Percentiles rank a stretch among this genome's conserved stretches.
These are phyloP conservation scores for Aotearoamyces nothofagi DNA, from an alignment of 2,329 filamentous ascomycete species.

Conservation along the genomic window DNA sequence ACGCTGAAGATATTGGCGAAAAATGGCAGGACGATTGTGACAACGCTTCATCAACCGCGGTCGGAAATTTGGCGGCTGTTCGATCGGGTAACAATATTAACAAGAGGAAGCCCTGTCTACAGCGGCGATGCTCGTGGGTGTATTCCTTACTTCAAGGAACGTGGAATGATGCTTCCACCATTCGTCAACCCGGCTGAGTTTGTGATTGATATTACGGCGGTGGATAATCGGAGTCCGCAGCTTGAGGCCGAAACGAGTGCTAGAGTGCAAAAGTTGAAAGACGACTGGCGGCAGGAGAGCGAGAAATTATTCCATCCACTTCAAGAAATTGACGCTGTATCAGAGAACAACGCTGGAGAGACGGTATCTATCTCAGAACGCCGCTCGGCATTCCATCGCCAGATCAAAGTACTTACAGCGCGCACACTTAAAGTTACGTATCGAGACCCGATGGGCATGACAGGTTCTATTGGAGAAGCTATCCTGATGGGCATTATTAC, in stretches of 20 bases:
- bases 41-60: conserved; percentile 67
- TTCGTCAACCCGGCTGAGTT: conserved; percentile 69
- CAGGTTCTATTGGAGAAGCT: conserved; percentile 54
- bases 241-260: conserved; percentile 31
- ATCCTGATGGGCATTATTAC: conserved; percentile 55
- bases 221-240: conserved; percentile 45
- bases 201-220: conserved; percentile 54
- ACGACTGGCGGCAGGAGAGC: conserved; percentile 36
- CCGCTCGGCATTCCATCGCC: conserved; percentile 44
- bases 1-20: conserved; percentile 58
- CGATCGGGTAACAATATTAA: conserved; percentile 53
- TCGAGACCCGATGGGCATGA: conserved; percentile 64
- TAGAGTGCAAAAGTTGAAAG: conserved; percentile 46
- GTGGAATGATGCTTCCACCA: conserved; percentile 48
- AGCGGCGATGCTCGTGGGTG: conserved; percentile 47
- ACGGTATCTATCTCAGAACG: conserved; percentile 49
- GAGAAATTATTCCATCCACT: conserved; percentile 7
- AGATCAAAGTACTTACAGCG: conserved; percentile 49
- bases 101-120: conserved; percentile 54
- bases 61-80: conserved; percentile 60
- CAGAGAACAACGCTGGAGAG: conserved; percentile 44
- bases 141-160: conserved; percentile 44
- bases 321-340: neutral
- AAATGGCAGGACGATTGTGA: conserved; percentile 57
- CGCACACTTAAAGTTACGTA: conserved; percentile 58